Conservation (phyloP, 169 alveolate species). For the Ichthyophthirius multifiliis region DNA sequence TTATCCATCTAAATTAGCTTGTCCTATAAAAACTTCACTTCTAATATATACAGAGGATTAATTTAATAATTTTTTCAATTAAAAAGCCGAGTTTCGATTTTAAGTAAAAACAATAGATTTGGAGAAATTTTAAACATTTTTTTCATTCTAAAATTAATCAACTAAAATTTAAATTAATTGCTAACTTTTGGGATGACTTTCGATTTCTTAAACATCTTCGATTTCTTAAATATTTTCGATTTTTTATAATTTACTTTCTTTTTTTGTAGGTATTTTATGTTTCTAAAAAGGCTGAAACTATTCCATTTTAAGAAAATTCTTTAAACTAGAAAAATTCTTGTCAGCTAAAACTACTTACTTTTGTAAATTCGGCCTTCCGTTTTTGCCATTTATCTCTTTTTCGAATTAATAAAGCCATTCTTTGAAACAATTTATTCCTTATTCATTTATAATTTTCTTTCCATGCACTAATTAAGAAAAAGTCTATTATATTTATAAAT, state of each 20-base stretch:
- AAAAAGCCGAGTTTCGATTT: conserved; percentile 38
- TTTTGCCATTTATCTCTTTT: not conserved
- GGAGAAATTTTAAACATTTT: conserved; percentile 9
- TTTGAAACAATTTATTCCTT: conserved; percentile 27
- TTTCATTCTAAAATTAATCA: conserved; percentile 31
- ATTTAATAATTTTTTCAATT: not conserved
- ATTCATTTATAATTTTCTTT: conserved; percentile 28
- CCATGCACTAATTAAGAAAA: conserved; percentile 31
- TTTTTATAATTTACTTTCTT: not conserved
- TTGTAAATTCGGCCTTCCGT: not conserved
- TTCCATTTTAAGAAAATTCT: not conserved
- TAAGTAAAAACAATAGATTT: conserved; percentile 55
- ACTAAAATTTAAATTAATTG: conserved; percentile 35
- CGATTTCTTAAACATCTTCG: conserved; percentile 21
- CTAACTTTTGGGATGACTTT: conserved; percentile 52
- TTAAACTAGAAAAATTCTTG: not conserved
- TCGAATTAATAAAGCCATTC: conserved; percentile 5
- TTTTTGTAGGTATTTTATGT: not conserved
- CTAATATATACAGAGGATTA: conserved; percentile 5
- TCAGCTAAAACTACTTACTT: not conserved
- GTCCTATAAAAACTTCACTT: conserved; percentile 48
- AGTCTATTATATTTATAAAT: conserved; percentile 18
- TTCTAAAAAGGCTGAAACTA: too few species aligned
- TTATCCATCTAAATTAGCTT: conserved; percentile 22
- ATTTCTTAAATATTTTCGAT: conserved; percentile 29